phyloP scores from a whole-genome alignment of 179 eudicot species.

The Kewa caespitosa region DNA sequence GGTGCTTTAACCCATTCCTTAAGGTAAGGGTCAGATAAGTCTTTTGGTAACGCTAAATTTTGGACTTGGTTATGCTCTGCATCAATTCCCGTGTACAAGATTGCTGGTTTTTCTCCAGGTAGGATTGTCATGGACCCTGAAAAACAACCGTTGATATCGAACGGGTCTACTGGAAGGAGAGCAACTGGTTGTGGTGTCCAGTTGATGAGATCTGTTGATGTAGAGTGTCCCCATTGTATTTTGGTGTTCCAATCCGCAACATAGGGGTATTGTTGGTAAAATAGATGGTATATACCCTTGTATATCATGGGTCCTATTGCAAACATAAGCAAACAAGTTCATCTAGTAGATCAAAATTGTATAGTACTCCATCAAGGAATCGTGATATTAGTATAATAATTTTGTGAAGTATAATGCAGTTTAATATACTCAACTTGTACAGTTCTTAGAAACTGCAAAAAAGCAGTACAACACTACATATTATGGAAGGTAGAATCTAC shows the following conservation, averaged over 20 bases:
- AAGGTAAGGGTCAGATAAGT: constrained; percentile 17
- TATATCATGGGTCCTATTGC: constrained; percentile 38
- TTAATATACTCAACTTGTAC: no score
- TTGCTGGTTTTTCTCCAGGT: constrained; percentile 47
- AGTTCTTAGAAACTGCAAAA: no score
- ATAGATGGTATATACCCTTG: constrained; percentile 42
- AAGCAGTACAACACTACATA: no score
- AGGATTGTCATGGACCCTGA: constrained; percentile 56
- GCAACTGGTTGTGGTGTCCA: constrained; percentile 42
- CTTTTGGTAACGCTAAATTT: constrained; percentile 17
- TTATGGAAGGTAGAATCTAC: no score
- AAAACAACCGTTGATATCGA: constrained; percentile 38
- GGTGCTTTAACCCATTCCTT: constrained; percentile 25
- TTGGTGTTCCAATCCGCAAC: constrained; percentile 24
- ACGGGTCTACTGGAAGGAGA: constrained; percentile 32
- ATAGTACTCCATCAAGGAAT: no score
- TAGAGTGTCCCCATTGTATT: constrained; percentile 45
- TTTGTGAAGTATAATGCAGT: no score
- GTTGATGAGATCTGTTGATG: constrained; percentile 43
- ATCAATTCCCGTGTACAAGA: constrained; percentile 56
- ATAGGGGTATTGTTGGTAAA: constrained; percentile 37
- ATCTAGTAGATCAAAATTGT: no score
- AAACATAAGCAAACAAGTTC: neutral
- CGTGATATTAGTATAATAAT: no score
- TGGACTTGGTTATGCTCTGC: constrained; percentile 35